Conservation (phyloP, 768 basidiomycete genomes). For the Pleurotus ostreatus region DNA sequence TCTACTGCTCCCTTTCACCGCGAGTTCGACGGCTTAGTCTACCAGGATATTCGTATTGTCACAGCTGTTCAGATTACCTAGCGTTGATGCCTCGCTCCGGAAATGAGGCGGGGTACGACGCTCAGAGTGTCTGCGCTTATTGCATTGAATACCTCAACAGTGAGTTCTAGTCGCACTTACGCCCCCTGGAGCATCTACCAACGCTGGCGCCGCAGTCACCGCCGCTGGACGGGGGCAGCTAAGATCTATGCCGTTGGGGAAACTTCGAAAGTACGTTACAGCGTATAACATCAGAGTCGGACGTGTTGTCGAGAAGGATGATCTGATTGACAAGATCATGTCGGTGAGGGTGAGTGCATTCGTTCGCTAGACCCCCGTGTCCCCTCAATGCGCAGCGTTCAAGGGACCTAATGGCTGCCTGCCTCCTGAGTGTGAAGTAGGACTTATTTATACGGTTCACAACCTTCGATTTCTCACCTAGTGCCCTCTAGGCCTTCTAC, state of each 20-base stretch:
- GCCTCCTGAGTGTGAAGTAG: conserved; percentile 52
- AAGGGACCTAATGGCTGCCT: conserved; percentile 65
- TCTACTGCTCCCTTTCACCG: not conserved
- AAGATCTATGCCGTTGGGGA: conserved; percentile 50
- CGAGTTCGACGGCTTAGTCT: too few relatives aligned
- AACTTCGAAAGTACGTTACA: conserved; percentile 63
- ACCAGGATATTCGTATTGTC: conserved; percentile 69
- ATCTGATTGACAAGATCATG: conserved; percentile 66
- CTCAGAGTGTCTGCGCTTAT: conserved; percentile 62
- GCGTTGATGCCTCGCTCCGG: conserved; percentile 70
- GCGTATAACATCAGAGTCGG: conserved; percentile 65
- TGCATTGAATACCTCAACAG: conserved; percentile 70
- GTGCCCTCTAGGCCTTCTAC: conserved; percentile 46
- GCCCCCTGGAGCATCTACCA: conserved; percentile 2
- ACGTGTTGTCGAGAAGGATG: conserved; percentile 72
- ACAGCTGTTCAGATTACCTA: conserved; percentile 70
- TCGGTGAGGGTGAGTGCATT: conserved; percentile 41
- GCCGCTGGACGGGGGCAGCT: conserved; percentile 58
- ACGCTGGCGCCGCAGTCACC: conserved; percentile 47
- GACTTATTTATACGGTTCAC: conserved; percentile 3
- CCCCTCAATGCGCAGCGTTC: not conserved
- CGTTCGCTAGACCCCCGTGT: too few relatives aligned
- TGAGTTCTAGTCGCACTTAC: conserved; percentile 26
- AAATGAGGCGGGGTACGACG: conserved; percentile 55
- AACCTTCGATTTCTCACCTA: not conserved